Base-by-base conservation (phyloP, 441 rosid species). In the Adansonia rubrostipa region DNA sequence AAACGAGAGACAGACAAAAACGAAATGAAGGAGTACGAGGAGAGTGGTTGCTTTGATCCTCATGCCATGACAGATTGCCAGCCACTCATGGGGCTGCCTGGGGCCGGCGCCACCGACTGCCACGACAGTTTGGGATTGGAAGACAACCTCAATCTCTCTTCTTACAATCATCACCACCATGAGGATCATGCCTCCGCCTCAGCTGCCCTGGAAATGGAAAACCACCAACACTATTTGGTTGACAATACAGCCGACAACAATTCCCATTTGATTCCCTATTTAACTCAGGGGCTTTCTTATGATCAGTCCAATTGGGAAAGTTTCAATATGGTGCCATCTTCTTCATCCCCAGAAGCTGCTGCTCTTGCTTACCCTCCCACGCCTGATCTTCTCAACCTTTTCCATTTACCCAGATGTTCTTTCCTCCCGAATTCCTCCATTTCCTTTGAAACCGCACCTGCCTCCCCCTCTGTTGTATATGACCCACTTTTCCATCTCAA, bases 361-460 rank as follows among this genome's bases (percentile, higher is more conserved):
- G 83, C 61, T 2, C 15, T 10, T 60, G 40, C 78, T 11, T 81
- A 67, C 14, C 61, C 82, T 60, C 83, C 83, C 36, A 80, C 87
- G 3, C 92, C 94, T 20, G 95, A 93, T 83, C 94, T 92, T 68
- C 89, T 89, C 44, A 88, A 88, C 81, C 95, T 93, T 71, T 83
- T 92, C 79, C 91, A 86, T 66, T 79, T 91, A 24, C 87, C 94
- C 56, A 66, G 84, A 78, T 82, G 87, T 69, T 74, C 85, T 72
- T 40, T 86, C 75, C 80, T 86, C 10, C 87, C 88, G 14, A 80
- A 80, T 78, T 80, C 90, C 1, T 86, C 94, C 7, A 62, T 89
- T n/a, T 81, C 94, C 56, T 84, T 90, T 66, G 80, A 84, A 40
- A 86, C 79, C 78, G 67, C 82, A 13, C 17, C 89, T 9, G 64